Evolutionary conservation across 2,329 filamentous ascomycete species (phyloP).

Genomic region (Colletotrichum plurivorum): DNA sequence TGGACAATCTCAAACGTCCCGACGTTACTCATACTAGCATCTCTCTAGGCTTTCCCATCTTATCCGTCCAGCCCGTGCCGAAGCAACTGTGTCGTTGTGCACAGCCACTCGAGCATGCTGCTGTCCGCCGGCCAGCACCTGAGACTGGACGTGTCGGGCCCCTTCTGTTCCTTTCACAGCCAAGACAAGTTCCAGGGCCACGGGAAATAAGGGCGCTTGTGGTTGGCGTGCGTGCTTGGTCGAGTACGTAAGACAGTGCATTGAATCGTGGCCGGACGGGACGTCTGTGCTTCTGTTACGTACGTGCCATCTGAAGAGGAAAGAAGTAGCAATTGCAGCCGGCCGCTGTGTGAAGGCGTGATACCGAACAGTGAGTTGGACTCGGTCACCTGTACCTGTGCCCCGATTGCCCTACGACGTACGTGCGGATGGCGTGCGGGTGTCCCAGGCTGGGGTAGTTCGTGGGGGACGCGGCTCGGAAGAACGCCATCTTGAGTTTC

Average conservation of each 20-base stretch:
- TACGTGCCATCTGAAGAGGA: background rate
- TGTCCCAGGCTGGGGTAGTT: background rate
- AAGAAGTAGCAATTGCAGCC: background rate
- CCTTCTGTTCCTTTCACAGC: slow-evolving; percentile 18
- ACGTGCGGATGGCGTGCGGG: background rate
- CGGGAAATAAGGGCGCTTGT: slow-evolving; percentile 5
- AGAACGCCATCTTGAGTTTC: background rate
- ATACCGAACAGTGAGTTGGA: background rate
- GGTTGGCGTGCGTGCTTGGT: slow-evolving; percentile 7
- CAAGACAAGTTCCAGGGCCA: slow-evolving; percentile 21
- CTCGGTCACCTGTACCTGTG: slow-evolving; percentile 8
- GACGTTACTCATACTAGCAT: background rate
- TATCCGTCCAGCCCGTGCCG: slow-evolving; percentile 7
- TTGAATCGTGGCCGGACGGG: background rate
- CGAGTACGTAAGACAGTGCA: slow-evolving; percentile 13
- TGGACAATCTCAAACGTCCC: slow-evolving; percentile 2
- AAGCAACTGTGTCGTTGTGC: slow-evolving; percentile 17
- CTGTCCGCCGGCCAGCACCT: slow-evolving; percentile 23
- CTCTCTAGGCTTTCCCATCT: background rate
- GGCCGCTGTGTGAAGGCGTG: background rate
- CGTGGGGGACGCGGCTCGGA: background rate
- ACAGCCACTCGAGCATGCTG: slow-evolving; percentile 17
- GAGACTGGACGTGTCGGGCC: slow-evolving; percentile 35
- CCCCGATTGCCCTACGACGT: background rate
- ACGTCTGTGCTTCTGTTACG: slow-evolving; percentile 10